Evolutionary conservation across 768 basidiomycete species (phyloP).

Genomic region (Serendipita sp.): DNA sequence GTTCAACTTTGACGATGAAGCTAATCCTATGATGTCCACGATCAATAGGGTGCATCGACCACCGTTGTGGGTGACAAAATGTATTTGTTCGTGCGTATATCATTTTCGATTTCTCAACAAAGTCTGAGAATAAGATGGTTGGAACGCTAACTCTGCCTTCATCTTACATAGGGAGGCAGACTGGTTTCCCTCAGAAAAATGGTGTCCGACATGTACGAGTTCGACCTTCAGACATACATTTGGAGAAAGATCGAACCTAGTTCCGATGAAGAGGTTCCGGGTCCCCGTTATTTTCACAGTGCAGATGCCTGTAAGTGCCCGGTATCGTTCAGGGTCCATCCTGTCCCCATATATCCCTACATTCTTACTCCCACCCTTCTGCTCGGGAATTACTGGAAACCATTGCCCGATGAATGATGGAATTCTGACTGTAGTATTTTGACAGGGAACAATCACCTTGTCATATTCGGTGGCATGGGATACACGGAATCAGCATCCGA

Average conservation of each 20-base stretch:
- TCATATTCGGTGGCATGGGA: conserved; percentile 94
- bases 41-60: conserved; percentile 64
- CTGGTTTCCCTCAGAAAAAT: conserved; percentile 74
- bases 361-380: background rate
- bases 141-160: background rate
- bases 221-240: conserved; percentile 63
- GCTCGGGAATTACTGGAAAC: background rate
- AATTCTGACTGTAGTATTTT: conserved; percentile 12
- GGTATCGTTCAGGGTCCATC: conserved; percentile 8
- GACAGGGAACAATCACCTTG: conserved; percentile 73
- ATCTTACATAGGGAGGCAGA: conserved; percentile 52
- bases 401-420: background rate
- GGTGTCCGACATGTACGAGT: conserved; percentile 79
- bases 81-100: conserved; percentile 64
- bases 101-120: background rate
- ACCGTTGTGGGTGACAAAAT: conserved; percentile 76
- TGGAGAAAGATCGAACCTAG: conserved; percentile 59
- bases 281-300: conserved; percentile 88
- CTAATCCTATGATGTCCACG: background rate
- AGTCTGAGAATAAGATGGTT: background rate
- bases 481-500: conserved; percentile 60
- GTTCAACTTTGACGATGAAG: background rate
- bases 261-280: conserved; percentile 55
- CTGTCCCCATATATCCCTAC: background rate
- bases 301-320: conserved; percentile 54